Evolutionary conservation across 2,329 filamentous ascomycete genomes (phyloP).

Genomic region (Xylariaceae sp.): DNA sequence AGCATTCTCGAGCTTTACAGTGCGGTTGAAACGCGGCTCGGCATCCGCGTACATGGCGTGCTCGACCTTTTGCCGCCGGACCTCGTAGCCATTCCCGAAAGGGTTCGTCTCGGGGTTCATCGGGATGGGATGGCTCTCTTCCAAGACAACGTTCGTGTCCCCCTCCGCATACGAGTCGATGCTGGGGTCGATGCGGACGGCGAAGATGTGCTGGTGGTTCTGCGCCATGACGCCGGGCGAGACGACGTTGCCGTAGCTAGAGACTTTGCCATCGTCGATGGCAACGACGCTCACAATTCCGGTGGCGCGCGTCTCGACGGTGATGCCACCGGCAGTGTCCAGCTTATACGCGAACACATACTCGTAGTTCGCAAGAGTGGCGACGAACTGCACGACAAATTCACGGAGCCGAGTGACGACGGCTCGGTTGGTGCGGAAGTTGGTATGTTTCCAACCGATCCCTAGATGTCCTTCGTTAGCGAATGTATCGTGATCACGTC

Average conservation of each 20-base stretch:
- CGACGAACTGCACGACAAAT: conserved; percentile 63
- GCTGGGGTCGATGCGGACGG: conserved; percentile 58
- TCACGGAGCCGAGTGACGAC: conserved; percentile 59
- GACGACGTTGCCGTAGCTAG: conserved; percentile 59
- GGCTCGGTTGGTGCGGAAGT: conserved; percentile 59
- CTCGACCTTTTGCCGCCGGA: conserved; percentile 44
- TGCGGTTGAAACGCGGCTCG: conserved; percentile 47
- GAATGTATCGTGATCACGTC: background rate
- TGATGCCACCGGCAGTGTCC: conserved; percentile 58
- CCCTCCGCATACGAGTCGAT: conserved; percentile 38
- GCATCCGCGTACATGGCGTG: conserved; percentile 46
- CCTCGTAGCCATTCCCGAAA: conserved; percentile 55
- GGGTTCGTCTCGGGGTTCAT: conserved; percentile 53
- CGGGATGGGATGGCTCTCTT: conserved; percentile 26
- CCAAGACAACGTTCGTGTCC: conserved; percentile 25
- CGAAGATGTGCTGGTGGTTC: conserved; percentile 66
- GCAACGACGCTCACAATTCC: conserved; percentile 66
- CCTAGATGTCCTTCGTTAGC: conserved; percentile 22
- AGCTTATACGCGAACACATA: conserved; percentile 64
- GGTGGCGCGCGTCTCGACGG: conserved; percentile 59
- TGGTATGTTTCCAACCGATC: conserved; percentile 68
- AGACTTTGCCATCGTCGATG: conserved; percentile 48
- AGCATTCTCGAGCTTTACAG: conserved; percentile 45
- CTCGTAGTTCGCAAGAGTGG: conserved; percentile 68
- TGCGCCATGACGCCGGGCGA: conserved; percentile 58